Base-by-base conservation (phyloP, 2,329 filamentous ascomycete species). In the Pseudogymnoascus sp. region DNA sequence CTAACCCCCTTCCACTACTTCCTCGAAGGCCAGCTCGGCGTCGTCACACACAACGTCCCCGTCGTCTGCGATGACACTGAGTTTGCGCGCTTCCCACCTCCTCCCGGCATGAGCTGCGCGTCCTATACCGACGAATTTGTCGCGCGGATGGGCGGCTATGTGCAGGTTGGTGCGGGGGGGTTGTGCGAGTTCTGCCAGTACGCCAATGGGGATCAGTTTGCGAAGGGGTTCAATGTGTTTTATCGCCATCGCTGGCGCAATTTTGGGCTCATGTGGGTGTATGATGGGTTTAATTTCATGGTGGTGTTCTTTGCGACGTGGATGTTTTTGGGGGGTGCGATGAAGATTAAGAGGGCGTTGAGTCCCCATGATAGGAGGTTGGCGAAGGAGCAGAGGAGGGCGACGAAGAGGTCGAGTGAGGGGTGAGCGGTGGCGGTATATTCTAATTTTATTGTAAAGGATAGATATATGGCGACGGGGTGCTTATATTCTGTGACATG, bases 1-100 rank as follows among this genome's bases (percentile, higher is more conserved):
- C 75, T 88, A 12, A 85, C 85, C 0, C 87, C 87, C 0, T 88
- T 88, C 72, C 81, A 83, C 64, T 90, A 90, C 67, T 78, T 89
- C 0, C 74, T 90, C 2, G 84, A 87, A 68, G 85, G 79, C 0
- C 79, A 88, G 60, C 75, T 90, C 0, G 82, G 78, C 0, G 79
- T 81, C 12, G 75, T 83, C 0, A 78, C 82, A 0, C 79, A 86
- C 64, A 74, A 80, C 0, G 75, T 85, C 15, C 79, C 80, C 0
- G 79, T 90, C 13, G 64, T 71, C 5, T 90, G 87, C 64, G 74
- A 78, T 0, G 64, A 75, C 4, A 74, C 75, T 1, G 87, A 90
- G 69, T 80, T 85, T 33, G 84, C 86, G 0, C 77, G 78, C 6
- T 89, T 90, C 70, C 69, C 74, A 1, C 74, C 86, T 0, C 88